Evolutionary conservation across 331 rosid genomes (phyloP).

Genomic region (Rosa hybrid): DNA sequence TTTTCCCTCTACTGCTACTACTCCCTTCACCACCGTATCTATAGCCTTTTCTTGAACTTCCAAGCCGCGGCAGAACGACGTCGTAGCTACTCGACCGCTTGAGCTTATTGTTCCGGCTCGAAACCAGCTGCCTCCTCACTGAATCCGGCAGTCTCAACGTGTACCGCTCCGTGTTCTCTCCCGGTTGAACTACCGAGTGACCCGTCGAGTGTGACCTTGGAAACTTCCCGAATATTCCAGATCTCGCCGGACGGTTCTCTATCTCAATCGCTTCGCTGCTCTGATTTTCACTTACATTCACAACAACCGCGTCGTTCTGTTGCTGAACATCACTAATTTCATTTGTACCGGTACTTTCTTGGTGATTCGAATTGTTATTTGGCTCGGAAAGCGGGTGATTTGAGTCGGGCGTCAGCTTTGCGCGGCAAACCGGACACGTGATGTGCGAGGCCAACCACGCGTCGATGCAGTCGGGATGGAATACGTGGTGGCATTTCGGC

Average conservation of each 20-base stretch:
- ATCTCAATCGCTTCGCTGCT: slow-evolving; percentile 5
- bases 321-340: neutral
- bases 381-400: neutral
- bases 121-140: slow-evolving; percentile 48
- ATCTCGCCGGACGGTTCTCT: neutral
- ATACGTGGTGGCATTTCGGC: slow-evolving; percentile 69
- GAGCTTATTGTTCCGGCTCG: slow-evolving; percentile 30
- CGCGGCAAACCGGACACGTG: slow-evolving; percentile 74
- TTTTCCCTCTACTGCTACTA: slow-evolving; percentile 24
- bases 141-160: slow-evolving; percentile 54
- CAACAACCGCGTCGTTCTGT: neutral
- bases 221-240: slow-evolving; percentile 23
- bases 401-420: slow-evolving; percentile 26
- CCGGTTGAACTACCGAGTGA: slow-evolving; percentile 47
- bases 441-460: slow-evolving; percentile 63
- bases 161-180: slow-evolving; percentile 46
- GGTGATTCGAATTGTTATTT: neutral
- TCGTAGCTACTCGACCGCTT: slow-evolving; percentile 50
- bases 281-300: slow-evolving; percentile 8
- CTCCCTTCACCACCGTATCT: slow-evolving; percentile 34
- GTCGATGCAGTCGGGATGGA: slow-evolving; percentile 67
- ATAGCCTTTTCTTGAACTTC: slow-evolving; percentile 40
- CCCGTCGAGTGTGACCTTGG: slow-evolving; percentile 72
- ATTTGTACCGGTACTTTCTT: neutral
- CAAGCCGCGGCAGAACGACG: slow-evolving; percentile 25